Percentiles rank a stretch among this genome's conserved stretches.
Conservation (phyloP, 352 stramenopile species). For the Phytopythium chamaehyphon region DNA sequence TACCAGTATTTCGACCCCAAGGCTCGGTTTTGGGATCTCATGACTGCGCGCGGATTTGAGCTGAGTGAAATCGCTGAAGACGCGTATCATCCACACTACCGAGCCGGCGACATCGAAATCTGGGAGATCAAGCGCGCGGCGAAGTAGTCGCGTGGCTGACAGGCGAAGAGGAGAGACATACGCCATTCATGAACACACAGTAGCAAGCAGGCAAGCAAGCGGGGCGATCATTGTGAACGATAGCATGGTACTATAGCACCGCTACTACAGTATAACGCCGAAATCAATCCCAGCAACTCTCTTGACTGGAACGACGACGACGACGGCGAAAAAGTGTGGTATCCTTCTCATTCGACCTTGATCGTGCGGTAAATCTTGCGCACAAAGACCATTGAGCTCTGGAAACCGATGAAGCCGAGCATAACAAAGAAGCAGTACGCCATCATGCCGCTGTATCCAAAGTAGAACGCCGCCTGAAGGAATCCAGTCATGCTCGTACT, state of each 20-base stretch:
- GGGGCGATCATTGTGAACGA: slow-evolving; percentile 3
- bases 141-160: background rate
- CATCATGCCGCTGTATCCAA: slow-evolving; percentile 97
- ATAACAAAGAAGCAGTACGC: slow-evolving; percentile 97
- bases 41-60: slow-evolving; percentile 36
- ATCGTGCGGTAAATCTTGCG: slow-evolving; percentile 97
- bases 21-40: slow-evolving; percentile 70
- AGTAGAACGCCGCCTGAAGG: slow-evolving; percentile 96
- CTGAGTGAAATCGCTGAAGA: slow-evolving; percentile 42
- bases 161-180: background rate
- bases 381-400: slow-evolving; percentile 94
- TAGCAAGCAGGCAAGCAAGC: background rate
- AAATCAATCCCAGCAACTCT: too few species aligned
- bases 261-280: too few species aligned
- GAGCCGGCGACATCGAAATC: slow-evolving; percentile 87
- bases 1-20: slow-evolving; percentile 84
- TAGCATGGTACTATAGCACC: slow-evolving; percentile 8
- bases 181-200: background rate
- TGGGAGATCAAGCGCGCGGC: slow-evolving; percentile 51
- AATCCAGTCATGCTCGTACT: slow-evolving; percentile 94
- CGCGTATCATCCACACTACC: slow-evolving; percentile 73
- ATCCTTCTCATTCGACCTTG: slow-evolving; percentile 90
- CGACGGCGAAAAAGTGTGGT: too few species aligned
- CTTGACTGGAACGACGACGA: too few species aligned
- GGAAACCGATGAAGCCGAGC: slow-evolving; percentile 95